Conservation (phyloP, 441 rosid genomes). For the Erysimum cheiri region DNA sequence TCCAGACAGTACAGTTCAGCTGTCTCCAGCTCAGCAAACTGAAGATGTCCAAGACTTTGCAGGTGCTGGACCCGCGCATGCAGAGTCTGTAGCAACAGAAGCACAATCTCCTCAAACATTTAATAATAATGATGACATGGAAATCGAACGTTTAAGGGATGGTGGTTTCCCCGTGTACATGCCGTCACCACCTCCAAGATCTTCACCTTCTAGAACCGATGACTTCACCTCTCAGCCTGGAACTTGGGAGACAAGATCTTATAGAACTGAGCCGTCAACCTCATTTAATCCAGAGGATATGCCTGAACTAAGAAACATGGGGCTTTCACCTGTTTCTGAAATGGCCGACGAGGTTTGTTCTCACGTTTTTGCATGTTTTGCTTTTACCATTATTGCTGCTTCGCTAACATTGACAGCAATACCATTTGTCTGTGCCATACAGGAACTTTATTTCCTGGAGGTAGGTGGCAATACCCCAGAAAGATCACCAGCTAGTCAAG, state of each 20-base stretch:
- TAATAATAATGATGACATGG: conserved; percentile 48
- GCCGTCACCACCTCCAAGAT: conserved; percentile 50
- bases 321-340: conserved; percentile 69
- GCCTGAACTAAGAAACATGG: conserved; percentile 44
- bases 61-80: conserved; percentile 15
- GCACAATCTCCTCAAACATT: conserved; percentile 37
- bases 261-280: conserved; percentile 54
- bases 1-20: conserved; percentile 28
- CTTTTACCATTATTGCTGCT: conserved; percentile 6
- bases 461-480: conserved; percentile 57
- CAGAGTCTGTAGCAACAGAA: conserved; percentile 36
- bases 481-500: conserved; percentile 56
- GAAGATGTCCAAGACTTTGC: conserved; percentile 41
- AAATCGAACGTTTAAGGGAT: conserved; percentile 54
- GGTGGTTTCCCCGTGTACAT: conserved; percentile 45
- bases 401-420: conserved; percentile 6
- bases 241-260: conserved; percentile 43
- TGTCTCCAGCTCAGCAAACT: conserved; percentile 33
- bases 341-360: conserved; percentile 55
- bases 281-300: conserved; percentile 49
- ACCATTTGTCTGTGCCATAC: conserved; percentile 23
- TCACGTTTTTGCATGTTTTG: conserved; percentile 9
- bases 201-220: conserved; percentile 53
- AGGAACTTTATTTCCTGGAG: conserved; percentile 85
- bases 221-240: conserved; percentile 50